Conservation (phyloP, 176 grass and related monocot genomes). For the Lolium perenne region DNA sequence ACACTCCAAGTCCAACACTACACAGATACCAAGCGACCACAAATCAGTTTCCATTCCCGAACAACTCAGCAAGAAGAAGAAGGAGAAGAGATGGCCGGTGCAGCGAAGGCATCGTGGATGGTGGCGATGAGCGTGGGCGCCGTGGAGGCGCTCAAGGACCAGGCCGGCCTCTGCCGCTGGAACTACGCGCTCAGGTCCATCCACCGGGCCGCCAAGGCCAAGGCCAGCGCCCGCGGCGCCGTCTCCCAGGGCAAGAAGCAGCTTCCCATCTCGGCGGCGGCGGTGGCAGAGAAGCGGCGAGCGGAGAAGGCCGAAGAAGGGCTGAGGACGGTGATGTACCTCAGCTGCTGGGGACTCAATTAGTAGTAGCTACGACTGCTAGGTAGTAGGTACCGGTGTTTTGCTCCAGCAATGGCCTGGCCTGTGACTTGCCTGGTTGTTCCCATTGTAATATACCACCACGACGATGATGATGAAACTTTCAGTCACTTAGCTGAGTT, state of each 20-base stretch:
- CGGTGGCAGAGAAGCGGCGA: constrained; percentile 17
- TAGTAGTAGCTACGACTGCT: constrained; percentile 53
- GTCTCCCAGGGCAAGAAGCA: constrained; percentile 36
- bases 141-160: constrained; percentile 73
- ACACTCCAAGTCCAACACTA: neutral
- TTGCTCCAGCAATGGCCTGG: no score
- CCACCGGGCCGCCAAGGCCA: neutral
- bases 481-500: no score
- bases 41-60: no score
- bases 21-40: no score
- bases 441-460: constrained; percentile 45
- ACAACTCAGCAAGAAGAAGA: no score
- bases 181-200: constrained; percentile 38
- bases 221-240: constrained; percentile 1
- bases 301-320: constrained; percentile 55
- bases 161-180: constrained; percentile 62
- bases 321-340: constrained; percentile 66
- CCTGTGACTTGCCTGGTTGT: no score
- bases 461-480: neutral
- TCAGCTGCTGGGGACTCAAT: constrained; percentile 65
- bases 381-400: no score
- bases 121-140: constrained; percentile 68
- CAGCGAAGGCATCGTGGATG: constrained; percentile 56
- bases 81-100: neutral
- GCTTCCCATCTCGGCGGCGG: neutral